Evolutionary conservation across 169 alveolate species (phyloP), one percentile per base, ranked within the genome.

Genomic region (Eimeria praecox): DNA sequence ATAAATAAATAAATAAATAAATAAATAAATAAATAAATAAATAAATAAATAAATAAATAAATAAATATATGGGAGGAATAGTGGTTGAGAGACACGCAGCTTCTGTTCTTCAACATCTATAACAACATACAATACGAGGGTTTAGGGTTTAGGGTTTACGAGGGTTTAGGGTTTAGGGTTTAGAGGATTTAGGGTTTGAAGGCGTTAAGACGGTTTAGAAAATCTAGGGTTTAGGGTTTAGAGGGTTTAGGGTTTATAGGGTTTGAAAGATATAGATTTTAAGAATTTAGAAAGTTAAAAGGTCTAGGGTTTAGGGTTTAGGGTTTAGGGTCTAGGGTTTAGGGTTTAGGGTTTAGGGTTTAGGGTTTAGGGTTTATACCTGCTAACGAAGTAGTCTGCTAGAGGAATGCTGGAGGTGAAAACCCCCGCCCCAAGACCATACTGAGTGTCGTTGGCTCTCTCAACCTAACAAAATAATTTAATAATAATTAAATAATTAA

Each of bases 381-480:
- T 77, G 95, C 87, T 92, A 54, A 86, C 95, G 85, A 85, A 92
- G 71, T 92, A 54, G 22, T 92, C 71, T 22, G 98, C 99, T 82
- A 94, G 96, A 20, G 97, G 97, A 33, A 97, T 95, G 95, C 97
- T 95, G 38, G 95, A 85, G 5, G 99, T 97, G 94, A 97, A 96
- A 40, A 98, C 96, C 52, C 97, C 98, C 52, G 99, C 99, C 14
- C 98, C 99, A 18, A 98, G 97, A 5, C 99, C 99, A 96, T 97
- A 98, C 64, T 86, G 78, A 46, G 98, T 96, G 35, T 97, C 97
- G 95, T 98, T 98, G 20, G 99, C 99, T 75, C 98, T 90, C 30
- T 77, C 77, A 42, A 98, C 98, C 97, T 98, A 98, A 40, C 96
- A 94, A 86, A 92, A 90, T 69, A 38, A 33, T 24, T 16, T 10